These are phyloP conservation scores for Alloascoidea hylecoeti DNA, from an alignment of 805 yeast genomes.

Conservation along the genomic window DNA sequence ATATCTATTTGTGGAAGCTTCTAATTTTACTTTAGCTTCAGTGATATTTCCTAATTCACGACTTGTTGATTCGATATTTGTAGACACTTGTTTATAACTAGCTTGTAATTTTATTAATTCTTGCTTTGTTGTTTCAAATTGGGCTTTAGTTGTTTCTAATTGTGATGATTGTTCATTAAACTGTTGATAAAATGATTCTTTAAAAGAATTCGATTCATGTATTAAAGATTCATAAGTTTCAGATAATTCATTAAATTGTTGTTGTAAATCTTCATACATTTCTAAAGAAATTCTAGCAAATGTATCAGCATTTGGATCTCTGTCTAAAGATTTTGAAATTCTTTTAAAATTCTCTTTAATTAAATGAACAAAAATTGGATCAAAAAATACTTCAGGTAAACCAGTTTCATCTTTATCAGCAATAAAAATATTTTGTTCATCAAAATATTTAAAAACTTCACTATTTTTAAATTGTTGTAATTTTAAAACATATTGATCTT, in stretches of 20 bases:
- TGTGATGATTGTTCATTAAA: too few relatives aligned
- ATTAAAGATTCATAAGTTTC: constrained; percentile 10
- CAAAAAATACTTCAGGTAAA: constrained; percentile 71
- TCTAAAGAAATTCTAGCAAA: constrained; percentile 50
- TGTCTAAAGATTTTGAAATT: constrained; percentile 54
- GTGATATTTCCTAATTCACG: constrained; percentile 14
- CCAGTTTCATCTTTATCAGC: constrained; percentile 69
- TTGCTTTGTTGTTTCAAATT: constrained; percentile 16
- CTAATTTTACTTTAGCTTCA: constrained; percentile 18
- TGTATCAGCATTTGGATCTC: constrained; percentile 67
- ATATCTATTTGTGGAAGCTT: constrained; percentile 12
- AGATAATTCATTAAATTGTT: constrained; percentile 12
- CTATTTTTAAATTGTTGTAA: constrained; percentile 60
- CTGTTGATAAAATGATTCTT: too few relatives aligned
- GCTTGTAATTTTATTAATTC: too few relatives aligned
- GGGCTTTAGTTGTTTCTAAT: constrained; percentile 10
- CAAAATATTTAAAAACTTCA: constrained; percentile 38
- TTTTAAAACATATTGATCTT: constrained; percentile 62
- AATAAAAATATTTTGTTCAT: constrained; percentile 30
- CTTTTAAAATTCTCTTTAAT: constrained; percentile 59
- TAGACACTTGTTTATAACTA: neutral
- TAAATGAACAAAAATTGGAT: constrained; percentile 43
- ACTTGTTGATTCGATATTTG: constrained; percentile 5
- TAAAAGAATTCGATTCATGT: constrained; percentile 2
- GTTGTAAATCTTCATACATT: constrained; percentile 25